Percentiles rank a stretch among this genome's conserved stretches.
Conservation (phyloP, 257 asterid genomes). For the Ilex asprella region DNA sequence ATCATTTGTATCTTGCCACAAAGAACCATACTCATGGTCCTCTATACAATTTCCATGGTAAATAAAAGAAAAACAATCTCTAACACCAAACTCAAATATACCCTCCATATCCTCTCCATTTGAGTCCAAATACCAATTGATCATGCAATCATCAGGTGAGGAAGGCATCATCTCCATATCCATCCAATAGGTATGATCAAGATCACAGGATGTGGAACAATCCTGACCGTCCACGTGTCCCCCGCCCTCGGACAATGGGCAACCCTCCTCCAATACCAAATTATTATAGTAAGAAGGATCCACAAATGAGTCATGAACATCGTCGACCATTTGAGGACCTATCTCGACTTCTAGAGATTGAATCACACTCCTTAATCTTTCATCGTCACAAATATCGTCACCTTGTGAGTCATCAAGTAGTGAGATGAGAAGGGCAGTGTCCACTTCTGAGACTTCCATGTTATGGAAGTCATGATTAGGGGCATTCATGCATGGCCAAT, state of each 20-base stretch:
- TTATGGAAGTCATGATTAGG: neutral
- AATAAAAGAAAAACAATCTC: constrained; percentile 1
- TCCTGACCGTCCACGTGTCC: neutral
- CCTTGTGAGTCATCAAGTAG: constrained; percentile 13
- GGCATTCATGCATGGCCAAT: too few relatives aligned
- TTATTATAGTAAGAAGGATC: neutral
- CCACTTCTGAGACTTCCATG: neutral
- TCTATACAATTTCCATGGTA: constrained; percentile 3
- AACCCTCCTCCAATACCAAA: neutral
- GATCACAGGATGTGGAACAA: constrained; percentile 1
- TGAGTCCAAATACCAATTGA: neutral
- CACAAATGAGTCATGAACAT: neutral
- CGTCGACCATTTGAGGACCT: neutral
- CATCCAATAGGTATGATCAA: constrained; percentile 15
- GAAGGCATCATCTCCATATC: constrained; percentile 10
- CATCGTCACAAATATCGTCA: constrained; percentile 10
- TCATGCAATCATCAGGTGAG: neutral
- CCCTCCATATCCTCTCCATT: neutral
- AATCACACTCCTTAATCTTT: constrained; percentile 13
- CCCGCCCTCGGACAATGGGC: neutral
- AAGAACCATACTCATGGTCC: constrained; percentile 10
- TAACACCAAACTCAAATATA: constrained; percentile 6
- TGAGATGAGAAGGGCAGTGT: constrained; percentile 14
- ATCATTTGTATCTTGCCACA: constrained; percentile 14
- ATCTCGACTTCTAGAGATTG: constrained; percentile 20